A percentile compares a stretch with the other conserved stretches of the same genome.
Evolutionary conservation across 2,329 filamentous ascomycete species (phyloP).

Genomic region (Myotisia sp.): DNA sequence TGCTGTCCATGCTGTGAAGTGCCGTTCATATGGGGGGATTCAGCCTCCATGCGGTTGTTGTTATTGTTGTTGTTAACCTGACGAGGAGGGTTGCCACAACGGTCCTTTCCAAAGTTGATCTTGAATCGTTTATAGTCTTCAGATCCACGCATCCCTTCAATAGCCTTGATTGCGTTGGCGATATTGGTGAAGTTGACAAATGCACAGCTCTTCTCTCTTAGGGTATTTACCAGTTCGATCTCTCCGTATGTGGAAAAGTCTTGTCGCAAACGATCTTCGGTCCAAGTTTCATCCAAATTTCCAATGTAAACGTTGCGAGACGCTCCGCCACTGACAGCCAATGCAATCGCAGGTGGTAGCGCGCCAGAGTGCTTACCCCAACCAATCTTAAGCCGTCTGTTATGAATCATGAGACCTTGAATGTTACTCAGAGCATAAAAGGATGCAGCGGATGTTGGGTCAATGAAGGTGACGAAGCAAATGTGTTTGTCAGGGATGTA

Average conservation of each 20-base stretch:
- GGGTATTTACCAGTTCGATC: conserved; percentile 90
- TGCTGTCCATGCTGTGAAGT: conserved; percentile 41
- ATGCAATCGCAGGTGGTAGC: conserved; percentile 83
- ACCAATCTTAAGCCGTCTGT: conserved; percentile 91
- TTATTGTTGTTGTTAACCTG: conserved; percentile 57
- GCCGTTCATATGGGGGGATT: conserved; percentile 42
- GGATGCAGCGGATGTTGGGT: conserved; percentile 90
- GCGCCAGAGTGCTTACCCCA: conserved; percentile 99
- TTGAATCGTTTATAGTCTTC: conserved; percentile 98
- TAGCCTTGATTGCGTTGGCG: conserved; percentile 97
- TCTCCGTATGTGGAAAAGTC: conserved; percentile 97
- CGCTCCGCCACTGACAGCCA: conserved; percentile 89
- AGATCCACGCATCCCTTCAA: conserved; percentile 84
- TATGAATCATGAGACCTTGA: conserved; percentile 98
- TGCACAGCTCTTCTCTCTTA: conserved; percentile 96
- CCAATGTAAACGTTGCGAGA: conserved; percentile 98
- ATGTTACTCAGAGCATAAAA: conserved; percentile 97
- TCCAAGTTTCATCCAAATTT: conserved; percentile 94
- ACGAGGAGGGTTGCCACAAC: conserved; percentile 88
- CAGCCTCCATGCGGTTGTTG: conserved; percentile 50
- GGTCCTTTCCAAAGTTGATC: conserved; percentile 98
- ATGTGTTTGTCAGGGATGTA: conserved; percentile 99
- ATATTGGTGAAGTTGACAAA: conserved; percentile 99
- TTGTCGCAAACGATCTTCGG: conserved; percentile 83
- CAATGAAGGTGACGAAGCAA: conserved; percentile 98